Evolutionary conservation across 2,329 filamentous ascomycete species (phyloP).

Genomic region (Calonectria ilicicola): DNA sequence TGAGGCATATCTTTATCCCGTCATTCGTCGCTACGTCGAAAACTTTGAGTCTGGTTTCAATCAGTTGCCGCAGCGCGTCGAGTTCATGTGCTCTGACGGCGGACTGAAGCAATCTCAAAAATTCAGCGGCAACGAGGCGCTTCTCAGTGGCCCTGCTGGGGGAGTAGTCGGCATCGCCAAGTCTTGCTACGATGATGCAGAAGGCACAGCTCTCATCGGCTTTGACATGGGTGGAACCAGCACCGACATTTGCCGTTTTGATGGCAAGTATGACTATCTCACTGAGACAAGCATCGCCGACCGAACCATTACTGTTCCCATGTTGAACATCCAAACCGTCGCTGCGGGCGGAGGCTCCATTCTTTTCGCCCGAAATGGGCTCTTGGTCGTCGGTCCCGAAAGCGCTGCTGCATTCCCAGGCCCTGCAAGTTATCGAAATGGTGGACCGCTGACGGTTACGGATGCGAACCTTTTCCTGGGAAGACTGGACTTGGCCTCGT

Average conservation of each 20-base stretch:
- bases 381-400: slow-evolving; percentile 78
- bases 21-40: slow-evolving; percentile 76
- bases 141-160: slow-evolving; percentile 77
- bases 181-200: slow-evolving; percentile 75
- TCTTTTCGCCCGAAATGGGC: slow-evolving; percentile 75
- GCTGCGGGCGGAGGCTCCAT: slow-evolving; percentile 61
- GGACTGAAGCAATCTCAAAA: slow-evolving; percentile 61
- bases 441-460: slow-evolving; percentile 77
- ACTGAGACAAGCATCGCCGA: slow-evolving; percentile 78
- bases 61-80: slow-evolving; percentile 67
- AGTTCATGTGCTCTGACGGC: slow-evolving; percentile 75
- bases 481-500: slow-evolving; percentile 67
- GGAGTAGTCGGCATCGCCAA: slow-evolving; percentile 78
- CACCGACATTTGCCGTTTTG: slow-evolving; percentile 78
- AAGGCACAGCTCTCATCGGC: slow-evolving; percentile 70
- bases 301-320: slow-evolving; percentile 76
- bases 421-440: slow-evolving; percentile 77
- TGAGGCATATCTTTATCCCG: slow-evolving; percentile 79
- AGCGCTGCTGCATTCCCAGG: slow-evolving; percentile 79
- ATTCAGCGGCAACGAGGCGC: slow-evolving; percentile 74
- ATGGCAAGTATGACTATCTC: slow-evolving; percentile 77
- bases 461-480: slow-evolving; percentile 79
- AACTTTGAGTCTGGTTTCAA: slow-evolving; percentile 74
- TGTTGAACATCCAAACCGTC: slow-evolving; percentile 81
- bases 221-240: slow-evolving; percentile 71